Conservation (phyloP, 2,329 filamentous ascomycete genomes). For the Dactylellina leptospora region DNA sequence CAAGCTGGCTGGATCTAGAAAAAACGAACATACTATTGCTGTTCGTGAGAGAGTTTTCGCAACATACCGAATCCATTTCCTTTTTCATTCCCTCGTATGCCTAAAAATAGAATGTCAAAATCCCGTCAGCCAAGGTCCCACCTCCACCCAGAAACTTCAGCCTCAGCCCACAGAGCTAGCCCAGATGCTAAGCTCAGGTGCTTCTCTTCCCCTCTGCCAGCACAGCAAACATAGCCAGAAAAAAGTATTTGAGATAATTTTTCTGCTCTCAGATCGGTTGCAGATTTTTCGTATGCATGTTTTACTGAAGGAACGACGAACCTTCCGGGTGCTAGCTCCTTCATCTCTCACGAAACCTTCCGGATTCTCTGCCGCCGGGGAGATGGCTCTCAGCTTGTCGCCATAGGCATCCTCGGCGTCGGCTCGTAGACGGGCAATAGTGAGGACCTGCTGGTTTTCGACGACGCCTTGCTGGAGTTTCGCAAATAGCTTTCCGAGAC, state of each 20-base stretch:
- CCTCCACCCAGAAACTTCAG: slow-evolving; percentile 35
- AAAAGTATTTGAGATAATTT: slow-evolving; percentile 13
- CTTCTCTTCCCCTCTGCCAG: slow-evolving; percentile 45
- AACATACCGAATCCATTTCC: slow-evolving; percentile 57
- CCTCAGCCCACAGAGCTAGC: slow-evolving; percentile 44
- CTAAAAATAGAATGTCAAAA: slow-evolving; percentile 55
- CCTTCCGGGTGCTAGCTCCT: slow-evolving; percentile 94
- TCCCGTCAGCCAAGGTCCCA: slow-evolving; percentile 44
- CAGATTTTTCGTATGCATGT: background rate
- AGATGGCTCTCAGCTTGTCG: slow-evolving; percentile 80
- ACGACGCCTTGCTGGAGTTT: slow-evolving; percentile 96
- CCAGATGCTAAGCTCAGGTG: slow-evolving; percentile 5
- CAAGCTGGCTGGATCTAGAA: slow-evolving; percentile 59
- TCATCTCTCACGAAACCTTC: slow-evolving; percentile 91
- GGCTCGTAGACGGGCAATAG: slow-evolving; percentile 89
- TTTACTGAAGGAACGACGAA: too few relatives aligned
- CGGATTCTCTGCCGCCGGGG: slow-evolving; percentile 79
- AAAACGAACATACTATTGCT: background rate
- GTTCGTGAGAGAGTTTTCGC: slow-evolving; percentile 25
- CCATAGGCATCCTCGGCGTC: slow-evolving; percentile 94
- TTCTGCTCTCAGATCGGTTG: background rate
- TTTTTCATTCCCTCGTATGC: slow-evolving; percentile 57
- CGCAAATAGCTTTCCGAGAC: slow-evolving; percentile 90
- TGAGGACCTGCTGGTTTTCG: slow-evolving; percentile 93
- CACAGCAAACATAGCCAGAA: slow-evolving; percentile 12